Conservation (phyloP, 805 yeast genomes). For the Metschnikowia drakensbergensis region DNA sequence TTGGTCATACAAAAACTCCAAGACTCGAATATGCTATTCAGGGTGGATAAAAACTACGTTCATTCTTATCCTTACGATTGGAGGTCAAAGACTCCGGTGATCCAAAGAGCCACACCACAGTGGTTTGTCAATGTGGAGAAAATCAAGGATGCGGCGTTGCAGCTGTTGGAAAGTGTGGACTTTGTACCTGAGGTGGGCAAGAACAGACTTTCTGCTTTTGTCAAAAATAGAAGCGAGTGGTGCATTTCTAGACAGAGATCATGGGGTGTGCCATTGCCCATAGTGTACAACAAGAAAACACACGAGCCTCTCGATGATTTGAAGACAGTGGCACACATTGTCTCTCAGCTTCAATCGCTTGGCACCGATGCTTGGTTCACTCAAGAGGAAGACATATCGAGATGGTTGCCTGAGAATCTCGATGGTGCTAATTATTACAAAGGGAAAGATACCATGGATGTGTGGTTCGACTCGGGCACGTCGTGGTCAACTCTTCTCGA, state of each 20-base stretch:
- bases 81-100: conserved; percentile 94
- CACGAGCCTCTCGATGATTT: conserved; percentile 62
- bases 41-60: conserved; percentile 46
- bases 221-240: conserved; percentile 86
- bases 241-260: conserved; percentile 93
- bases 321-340: conserved; percentile 52
- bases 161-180: conserved; percentile 56
- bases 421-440: conserved; percentile 48
- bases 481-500: conserved; percentile 69
- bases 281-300: conserved; percentile 54
- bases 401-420: conserved; percentile 70
- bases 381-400: conserved; percentile 43
- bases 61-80: conserved; percentile 97
- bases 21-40: conserved; percentile 43
- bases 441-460: conserved; percentile 94
- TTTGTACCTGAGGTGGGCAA: conserved; percentile 74
- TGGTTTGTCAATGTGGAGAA: conserved; percentile 88
- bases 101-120: conserved; percentile 92
- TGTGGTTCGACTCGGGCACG: conserved; percentile 97
- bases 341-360: conserved; percentile 47
- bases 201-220: conserved; percentile 67
- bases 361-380: conserved; percentile 86
- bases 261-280: conserved; percentile 99
- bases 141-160: conserved; percentile 60
- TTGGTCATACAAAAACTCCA: conserved; percentile 34